These are phyloP conservation scores for Ceratobasidium sp. DNA, from an alignment of 1,284 basidiomycete genomes.

Conservation along the genomic window DNA sequence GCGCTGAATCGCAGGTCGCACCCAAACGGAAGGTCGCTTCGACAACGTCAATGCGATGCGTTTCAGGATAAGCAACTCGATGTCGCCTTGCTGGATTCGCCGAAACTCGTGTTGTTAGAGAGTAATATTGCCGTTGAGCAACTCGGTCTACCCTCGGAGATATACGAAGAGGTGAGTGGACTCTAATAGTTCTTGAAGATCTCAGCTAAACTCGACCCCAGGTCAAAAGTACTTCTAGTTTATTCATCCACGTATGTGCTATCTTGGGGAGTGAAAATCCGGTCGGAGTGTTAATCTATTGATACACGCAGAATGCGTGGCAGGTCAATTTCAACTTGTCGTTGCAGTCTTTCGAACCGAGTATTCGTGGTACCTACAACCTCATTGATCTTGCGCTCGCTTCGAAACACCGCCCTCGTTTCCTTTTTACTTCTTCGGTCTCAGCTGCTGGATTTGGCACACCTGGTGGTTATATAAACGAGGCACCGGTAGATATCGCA, in stretches of 20 bases:
- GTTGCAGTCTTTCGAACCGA: constrained; percentile 46
- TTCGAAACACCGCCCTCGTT: constrained; percentile 24
- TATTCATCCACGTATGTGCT: constrained; percentile 53
- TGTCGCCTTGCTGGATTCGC: constrained; percentile 3
- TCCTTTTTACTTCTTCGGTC: constrained; percentile 45
- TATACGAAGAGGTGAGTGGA: constrained; percentile 52
- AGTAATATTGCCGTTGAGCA: constrained; percentile 49
- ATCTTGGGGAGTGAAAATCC: not conserved
- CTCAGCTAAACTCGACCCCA: not conserved
- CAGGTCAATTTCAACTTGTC: constrained; percentile 47
- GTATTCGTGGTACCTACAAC: constrained; percentile 38
- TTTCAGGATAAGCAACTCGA: constrained; percentile 42
- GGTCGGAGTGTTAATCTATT: not conserved
- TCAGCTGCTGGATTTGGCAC: constrained; percentile 26
- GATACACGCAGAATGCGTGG: constrained; percentile 55
- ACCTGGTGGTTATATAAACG: constrained; percentile 4
- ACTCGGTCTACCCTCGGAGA: constrained; percentile 50
- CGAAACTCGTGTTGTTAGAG: constrained; percentile 49
- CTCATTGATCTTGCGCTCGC: constrained; percentile 45
- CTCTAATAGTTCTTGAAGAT: too few species aligned
- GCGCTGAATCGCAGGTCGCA: constrained; percentile 42
- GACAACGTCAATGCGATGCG: constrained; percentile 39
- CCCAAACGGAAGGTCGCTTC: not conserved
- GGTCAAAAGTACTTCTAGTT: constrained; percentile 51
- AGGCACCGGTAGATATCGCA: constrained; percentile 16